A percentile compares a stretch with the other conserved stretches of the same genome.
phyloP scores from a whole-genome alignment of 2,329 filamentous ascomycete species.

The Penicillium nordicum region DNA sequence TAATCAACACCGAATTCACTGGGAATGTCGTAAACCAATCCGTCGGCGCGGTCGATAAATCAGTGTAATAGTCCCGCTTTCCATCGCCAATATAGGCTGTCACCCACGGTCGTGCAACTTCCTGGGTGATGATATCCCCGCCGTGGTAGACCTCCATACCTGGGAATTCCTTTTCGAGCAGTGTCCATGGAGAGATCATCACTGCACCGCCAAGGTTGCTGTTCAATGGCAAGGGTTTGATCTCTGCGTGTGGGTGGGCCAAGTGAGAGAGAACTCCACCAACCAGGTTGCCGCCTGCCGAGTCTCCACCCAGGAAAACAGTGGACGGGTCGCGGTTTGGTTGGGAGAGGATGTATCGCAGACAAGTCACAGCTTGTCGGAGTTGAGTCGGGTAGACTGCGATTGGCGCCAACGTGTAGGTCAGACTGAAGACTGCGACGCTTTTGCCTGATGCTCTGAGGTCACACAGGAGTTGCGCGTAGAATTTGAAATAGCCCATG shows the following conservation, averaged over 20 bases:
- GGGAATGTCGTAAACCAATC: conserved; percentile 55
- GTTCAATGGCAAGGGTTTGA: conserved; percentile 43
- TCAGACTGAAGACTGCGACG: conserved; percentile 52
- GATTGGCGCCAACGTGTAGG: conserved; percentile 55
- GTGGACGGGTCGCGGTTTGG: conserved; percentile 34
- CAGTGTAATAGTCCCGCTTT: conserved; percentile 51
- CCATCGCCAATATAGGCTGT: conserved; percentile 46
- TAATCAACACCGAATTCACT: conserved; percentile 51
- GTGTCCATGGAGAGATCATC: conserved; percentile 58
- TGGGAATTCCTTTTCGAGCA: conserved; percentile 47
- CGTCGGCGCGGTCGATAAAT: conserved; percentile 48
- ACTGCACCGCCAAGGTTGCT: conserved; percentile 50
- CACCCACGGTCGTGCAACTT: conserved; percentile 46
- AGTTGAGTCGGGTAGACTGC: conserved; percentile 46
- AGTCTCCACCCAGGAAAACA: conserved; percentile 45
- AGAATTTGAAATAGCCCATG: conserved; percentile 50
- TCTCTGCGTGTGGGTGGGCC: conserved; percentile 55
- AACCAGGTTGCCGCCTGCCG: conserved; percentile 44
- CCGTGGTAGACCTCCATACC: conserved; percentile 46
- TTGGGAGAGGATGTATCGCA: conserved; percentile 40
- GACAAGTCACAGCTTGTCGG: conserved; percentile 39
- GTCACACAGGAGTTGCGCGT: conserved; percentile 44
- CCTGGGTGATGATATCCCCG: conserved; percentile 50
- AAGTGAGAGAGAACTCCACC: conserved; percentile 40
- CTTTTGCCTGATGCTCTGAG: conserved; percentile 44